phyloP scores from a whole-genome alignment of 495 filamentous ascomycete genomes.

The Lasiosphaeria hispida region DNA sequence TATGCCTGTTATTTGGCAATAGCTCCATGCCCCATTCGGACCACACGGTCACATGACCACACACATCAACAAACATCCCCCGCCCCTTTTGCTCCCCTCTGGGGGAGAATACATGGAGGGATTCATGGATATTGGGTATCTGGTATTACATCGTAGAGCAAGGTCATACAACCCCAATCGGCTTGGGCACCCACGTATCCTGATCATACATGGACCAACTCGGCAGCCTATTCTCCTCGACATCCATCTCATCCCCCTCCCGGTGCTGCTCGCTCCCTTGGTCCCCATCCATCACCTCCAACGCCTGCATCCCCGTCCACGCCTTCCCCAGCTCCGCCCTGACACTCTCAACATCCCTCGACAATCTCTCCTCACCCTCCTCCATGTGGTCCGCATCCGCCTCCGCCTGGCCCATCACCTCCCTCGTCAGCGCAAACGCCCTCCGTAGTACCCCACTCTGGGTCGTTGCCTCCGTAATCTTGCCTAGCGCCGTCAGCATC shows the following conservation, averaged over 20 bases:
- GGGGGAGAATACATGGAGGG: too few species aligned
- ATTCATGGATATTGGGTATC: too few species aligned
- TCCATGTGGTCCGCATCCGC: conserved; percentile 16
- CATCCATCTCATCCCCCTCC: conserved; percentile 16
- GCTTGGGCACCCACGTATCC: conserved; percentile 57
- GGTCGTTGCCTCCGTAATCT: conserved; percentile 32
- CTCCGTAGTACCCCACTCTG: conserved; percentile 36
- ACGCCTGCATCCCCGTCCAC: conserved; percentile 17
- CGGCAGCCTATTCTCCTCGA: conserved; percentile 16
- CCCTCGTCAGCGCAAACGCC: conserved; percentile 28
- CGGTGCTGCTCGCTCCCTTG: conserved; percentile 19
- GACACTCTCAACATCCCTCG: conserved; percentile 28
- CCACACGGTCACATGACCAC: too few species aligned
- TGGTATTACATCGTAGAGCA: neutral
- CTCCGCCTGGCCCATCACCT: conserved; percentile 16
- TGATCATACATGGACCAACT: conserved; percentile 55
- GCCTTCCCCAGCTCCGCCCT: conserved; percentile 31
- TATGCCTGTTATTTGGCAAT: too few species aligned
- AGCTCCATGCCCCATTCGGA: too few species aligned
- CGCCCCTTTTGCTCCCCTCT: too few species aligned
- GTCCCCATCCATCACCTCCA: conserved; percentile 9
- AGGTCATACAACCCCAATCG: conserved; percentile 54
- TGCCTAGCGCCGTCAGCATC: conserved; percentile 30
- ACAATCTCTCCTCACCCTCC: conserved; percentile 14
- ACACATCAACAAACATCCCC: too few species aligned